A percentile compares a stretch with the other conserved stretches of the same genome.
Evolutionary conservation across 1,284 basidiomycete species (phyloP).

Genomic region (Cystobasidiaceae sp.): DNA sequence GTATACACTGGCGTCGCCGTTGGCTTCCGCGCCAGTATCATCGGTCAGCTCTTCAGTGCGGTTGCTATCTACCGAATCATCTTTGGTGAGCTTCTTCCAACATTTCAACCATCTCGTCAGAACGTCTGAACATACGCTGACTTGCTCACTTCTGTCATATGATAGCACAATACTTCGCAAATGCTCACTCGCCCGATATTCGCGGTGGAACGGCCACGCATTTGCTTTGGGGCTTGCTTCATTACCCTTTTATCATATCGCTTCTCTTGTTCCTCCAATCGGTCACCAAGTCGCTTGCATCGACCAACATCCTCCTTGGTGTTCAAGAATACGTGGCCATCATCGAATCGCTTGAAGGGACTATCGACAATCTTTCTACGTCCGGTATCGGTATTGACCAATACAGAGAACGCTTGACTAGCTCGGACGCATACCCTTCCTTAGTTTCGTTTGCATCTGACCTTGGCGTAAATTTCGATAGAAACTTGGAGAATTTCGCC

Average conservation of each 20-base stretch:
- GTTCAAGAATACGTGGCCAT: background rate
- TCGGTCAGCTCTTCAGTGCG: background rate
- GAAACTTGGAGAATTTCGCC: background rate
- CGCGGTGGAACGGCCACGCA: background rate
- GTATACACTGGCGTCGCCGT: background rate
- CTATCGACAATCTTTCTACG: background rate
- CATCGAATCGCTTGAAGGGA: background rate
- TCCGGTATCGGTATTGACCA: background rate
- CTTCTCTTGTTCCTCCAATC: background rate
- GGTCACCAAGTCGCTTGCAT: background rate
- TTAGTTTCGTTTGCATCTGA: background rate
- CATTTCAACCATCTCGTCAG: no score
- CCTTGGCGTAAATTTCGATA: background rate
- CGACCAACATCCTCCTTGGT: background rate
- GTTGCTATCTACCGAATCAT: background rate
- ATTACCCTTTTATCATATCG: background rate
- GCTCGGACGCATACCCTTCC: no score
- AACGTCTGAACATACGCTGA: no score
- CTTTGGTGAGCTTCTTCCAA: background rate
- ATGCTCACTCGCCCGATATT: background rate
- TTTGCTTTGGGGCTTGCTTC: background rate
- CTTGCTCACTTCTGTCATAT: no score
- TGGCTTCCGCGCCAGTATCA: background rate
- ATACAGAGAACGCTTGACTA: background rate
- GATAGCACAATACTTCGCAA: background rate